Conservation (phyloP, 169 alveolate genomes). For the Pseudocohnilembus persalinus region DNA sequence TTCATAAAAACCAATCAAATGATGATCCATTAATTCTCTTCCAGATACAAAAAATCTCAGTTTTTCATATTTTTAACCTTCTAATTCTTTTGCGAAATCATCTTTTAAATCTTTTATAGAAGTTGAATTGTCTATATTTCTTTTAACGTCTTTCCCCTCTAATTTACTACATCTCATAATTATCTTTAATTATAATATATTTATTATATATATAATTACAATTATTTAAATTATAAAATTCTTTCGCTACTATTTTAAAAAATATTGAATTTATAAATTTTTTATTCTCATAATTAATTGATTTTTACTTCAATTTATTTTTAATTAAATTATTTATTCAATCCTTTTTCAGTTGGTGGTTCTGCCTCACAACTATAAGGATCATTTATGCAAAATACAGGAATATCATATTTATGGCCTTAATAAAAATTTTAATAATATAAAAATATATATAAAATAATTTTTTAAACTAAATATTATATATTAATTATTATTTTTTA, state of each 20-base stretch:
- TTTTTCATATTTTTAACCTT: not conserved
- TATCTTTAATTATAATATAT: not conserved
- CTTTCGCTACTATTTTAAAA: not conserved
- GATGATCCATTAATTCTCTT: slow-evolving; percentile 29
- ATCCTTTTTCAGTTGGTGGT: slow-evolving; percentile 1
- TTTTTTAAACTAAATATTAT: too few relatives aligned
- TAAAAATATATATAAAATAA: too few relatives aligned
- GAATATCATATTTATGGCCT: slow-evolving; percentile 50
- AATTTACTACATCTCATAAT: not conserved
- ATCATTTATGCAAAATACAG: slow-evolving; percentile 31
- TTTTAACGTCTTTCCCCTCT: not conserved
- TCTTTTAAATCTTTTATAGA: not conserved
- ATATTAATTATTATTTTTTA: too few relatives aligned
- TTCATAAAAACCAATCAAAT: slow-evolving; percentile 12
- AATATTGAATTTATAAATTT: not conserved
- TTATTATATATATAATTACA: slow-evolving; percentile 4
- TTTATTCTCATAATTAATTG: not conserved
- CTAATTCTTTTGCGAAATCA: not conserved
- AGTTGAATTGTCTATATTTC: not conserved
- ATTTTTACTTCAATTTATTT: not conserved
- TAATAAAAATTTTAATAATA: not conserved
- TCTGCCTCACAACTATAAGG: slow-evolving; percentile 29
- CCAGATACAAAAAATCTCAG: slow-evolving; percentile 16
- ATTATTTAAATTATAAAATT: slow-evolving; percentile 1
- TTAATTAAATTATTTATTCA: slow-evolving; percentile 11